Evolutionary conservation across 176 grass and related monocot species (phyloP), one percentile per base, ranked within the genome.

Genomic region (Raddia guianensis): DNA sequence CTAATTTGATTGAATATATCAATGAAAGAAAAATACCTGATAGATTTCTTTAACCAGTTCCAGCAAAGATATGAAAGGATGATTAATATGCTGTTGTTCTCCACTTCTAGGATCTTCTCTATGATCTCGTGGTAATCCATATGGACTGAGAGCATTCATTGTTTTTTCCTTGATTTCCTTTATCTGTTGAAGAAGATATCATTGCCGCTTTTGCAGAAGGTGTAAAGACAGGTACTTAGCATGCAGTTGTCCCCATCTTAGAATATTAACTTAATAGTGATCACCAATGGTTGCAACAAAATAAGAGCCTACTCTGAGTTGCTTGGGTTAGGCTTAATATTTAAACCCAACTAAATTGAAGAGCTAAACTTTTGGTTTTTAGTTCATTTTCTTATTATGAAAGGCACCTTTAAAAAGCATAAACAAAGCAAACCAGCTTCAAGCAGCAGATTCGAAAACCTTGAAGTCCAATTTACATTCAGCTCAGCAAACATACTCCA

Each of bases 121-220:
- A 61, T 73, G 82, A 83, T 88, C 85, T 49, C 75, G 82, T 12
- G 73, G 63, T 68, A 70, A 61, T 34, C 85, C 67, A 70, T 98
- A 89, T 64, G 90, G 84, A 79, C 84, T 94, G 77, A 94, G 90
- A 15, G 86, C 73, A 84, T 58, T 91, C 95, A 98, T 98, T 80
- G 95, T 81, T 71, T 89, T 94, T 56, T 98, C 92, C 87, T 98
- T 98, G 32, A 94, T 87, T 91, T 98, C 92, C 71, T 94, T 98
- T 80, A 98, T 93, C 95, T 98, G 86, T 82, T 73, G 53, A 80
- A 86, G 70, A 53, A 72, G 19, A 86, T 18, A 63, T 11, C 35
- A 61, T 83, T 82, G 83, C 6, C 34, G 3, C 70, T 68, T 74
- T 73, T 66, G 44, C 34, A 68, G 10, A 50, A 49, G 5, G 5